These are phyloP conservation scores for Malus fusca DNA, from an alignment of 306 rosid species.

Conservation along the genomic window DNA sequence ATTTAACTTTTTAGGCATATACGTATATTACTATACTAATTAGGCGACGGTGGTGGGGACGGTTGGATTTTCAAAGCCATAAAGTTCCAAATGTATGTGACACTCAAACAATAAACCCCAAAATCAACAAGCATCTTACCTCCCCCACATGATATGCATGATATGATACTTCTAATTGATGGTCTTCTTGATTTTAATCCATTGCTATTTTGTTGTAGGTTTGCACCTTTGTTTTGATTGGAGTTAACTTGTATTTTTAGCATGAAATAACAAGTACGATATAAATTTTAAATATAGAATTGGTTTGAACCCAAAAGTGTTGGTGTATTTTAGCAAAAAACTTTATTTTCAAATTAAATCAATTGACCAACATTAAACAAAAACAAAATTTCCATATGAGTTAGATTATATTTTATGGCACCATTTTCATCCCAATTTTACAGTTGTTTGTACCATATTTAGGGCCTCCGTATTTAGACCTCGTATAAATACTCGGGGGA, in stretches of 20 bases:
- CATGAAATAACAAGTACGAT: too few relatives aligned
- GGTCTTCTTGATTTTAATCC: not conserved
- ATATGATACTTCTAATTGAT: conserved; percentile 7
- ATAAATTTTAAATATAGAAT: too few relatives aligned
- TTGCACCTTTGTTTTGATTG: not conserved
- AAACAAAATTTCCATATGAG: too few relatives aligned
- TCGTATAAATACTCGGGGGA: too few relatives aligned
- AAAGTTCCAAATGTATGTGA: not conserved
- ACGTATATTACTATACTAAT: not conserved
- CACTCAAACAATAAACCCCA: not conserved
- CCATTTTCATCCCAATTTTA: too few relatives aligned
- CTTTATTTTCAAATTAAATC: too few relatives aligned
- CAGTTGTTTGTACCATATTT: too few relatives aligned
- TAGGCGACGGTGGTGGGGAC: not conserved
- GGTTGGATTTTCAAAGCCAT: not conserved
- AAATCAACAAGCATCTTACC: not conserved
- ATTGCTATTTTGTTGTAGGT: not conserved
- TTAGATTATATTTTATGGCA: too few relatives aligned
- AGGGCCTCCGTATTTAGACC: too few relatives aligned
- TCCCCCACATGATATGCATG: conserved; percentile 2
- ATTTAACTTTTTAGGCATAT: not conserved
- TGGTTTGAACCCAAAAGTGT: too few relatives aligned
- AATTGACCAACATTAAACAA: too few relatives aligned
- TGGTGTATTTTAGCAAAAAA: too few relatives aligned
- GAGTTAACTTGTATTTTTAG: not conserved